Percentiles rank a stretch among this genome's conserved stretches.
Conservation (phyloP, 2,329 filamentous ascomycete species). For the Domatiomyces catenatus region DNA sequence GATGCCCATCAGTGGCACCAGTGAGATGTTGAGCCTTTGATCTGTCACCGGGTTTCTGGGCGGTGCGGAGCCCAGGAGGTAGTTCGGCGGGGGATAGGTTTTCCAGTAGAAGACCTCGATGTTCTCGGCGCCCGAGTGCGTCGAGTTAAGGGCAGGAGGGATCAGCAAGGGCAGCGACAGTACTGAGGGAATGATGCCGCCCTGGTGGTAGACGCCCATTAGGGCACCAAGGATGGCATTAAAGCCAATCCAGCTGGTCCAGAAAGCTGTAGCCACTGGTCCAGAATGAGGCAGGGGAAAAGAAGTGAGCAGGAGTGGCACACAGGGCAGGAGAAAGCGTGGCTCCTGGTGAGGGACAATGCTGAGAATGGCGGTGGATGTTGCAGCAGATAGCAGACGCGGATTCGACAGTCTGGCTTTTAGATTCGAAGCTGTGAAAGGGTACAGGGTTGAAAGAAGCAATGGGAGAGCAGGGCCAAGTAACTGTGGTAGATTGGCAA, state of each 20-base stretch:
- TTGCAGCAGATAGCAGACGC: slow-evolving; percentile 29
- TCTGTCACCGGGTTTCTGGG: slow-evolving; percentile 14
- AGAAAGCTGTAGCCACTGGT: slow-evolving; percentile 24
- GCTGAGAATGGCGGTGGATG: slow-evolving; percentile 30
- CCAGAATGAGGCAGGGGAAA: slow-evolving; percentile 25
- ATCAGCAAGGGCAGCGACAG: slow-evolving; percentile 27
- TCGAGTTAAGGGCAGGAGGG: slow-evolving; percentile 14
- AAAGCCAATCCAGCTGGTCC: slow-evolving; percentile 33
- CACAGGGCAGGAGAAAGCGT: slow-evolving; percentile 36
- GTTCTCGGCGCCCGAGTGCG: slow-evolving; percentile 7
- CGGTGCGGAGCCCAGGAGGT: slow-evolving; percentile 31
- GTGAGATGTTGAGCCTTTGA: slow-evolving; percentile 23
- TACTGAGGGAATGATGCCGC: slow-evolving; percentile 36
- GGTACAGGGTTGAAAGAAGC: slow-evolving; percentile 32
- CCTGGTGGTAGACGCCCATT: slow-evolving; percentile 40
- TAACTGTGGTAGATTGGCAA: slow-evolving; percentile 56
- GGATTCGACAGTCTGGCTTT: slow-evolving; percentile 19
- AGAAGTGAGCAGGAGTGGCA: slow-evolving; percentile 37
- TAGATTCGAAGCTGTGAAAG: slow-evolving; percentile 19
- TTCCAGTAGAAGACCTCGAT: slow-evolving; percentile 39
- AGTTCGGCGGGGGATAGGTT: slow-evolving; percentile 38
- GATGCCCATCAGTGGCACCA: slow-evolving; percentile 35
- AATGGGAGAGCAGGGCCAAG: slow-evolving; percentile 54
- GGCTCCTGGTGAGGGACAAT: slow-evolving; percentile 38
- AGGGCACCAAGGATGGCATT: slow-evolving; percentile 33